Percentiles rank a stretch among this genome's conserved stretches.
These are phyloP conservation scores for Bothriochloa decipiens DNA, from an alignment of 176 grass and related monocot species.

Conservation along the genomic window DNA sequence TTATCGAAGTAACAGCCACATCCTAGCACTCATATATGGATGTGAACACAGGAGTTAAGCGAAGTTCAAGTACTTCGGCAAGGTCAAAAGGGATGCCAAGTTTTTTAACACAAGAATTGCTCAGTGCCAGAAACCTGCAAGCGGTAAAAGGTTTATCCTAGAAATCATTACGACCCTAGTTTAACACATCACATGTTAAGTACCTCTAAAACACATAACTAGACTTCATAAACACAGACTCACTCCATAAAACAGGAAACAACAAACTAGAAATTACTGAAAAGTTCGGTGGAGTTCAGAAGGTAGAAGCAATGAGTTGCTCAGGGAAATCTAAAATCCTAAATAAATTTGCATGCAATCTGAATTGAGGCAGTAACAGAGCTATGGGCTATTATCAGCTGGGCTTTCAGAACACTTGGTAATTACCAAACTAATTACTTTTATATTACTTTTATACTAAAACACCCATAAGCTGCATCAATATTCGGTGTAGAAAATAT, in stretches of 20 bases:
- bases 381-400: neutral
- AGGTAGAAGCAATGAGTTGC: neutral
- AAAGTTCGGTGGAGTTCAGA: neutral
- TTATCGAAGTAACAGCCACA: slow-evolving; percentile 23
- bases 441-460: neutral
- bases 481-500: neutral
- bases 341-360: neutral
- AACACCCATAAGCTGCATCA: neutral
- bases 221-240: slow-evolving; percentile 13
- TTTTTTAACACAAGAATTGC: neutral
- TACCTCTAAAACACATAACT: neutral
- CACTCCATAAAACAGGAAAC: neutral
- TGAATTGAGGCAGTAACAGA: neutral
- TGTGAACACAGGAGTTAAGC: neutral
- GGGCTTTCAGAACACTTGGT: neutral
- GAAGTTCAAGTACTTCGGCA: neutral
- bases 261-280: neutral
- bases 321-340: neutral
- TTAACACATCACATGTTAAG: neutral
- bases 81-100: neutral
- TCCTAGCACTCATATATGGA: neutral
- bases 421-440: neutral
- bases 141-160: neutral
- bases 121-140: neutral
- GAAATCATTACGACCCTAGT: neutral